Evolutionary conservation across 108 stramenopile species (phyloP).

Genomic region (Heterococcus sp.): DNA sequence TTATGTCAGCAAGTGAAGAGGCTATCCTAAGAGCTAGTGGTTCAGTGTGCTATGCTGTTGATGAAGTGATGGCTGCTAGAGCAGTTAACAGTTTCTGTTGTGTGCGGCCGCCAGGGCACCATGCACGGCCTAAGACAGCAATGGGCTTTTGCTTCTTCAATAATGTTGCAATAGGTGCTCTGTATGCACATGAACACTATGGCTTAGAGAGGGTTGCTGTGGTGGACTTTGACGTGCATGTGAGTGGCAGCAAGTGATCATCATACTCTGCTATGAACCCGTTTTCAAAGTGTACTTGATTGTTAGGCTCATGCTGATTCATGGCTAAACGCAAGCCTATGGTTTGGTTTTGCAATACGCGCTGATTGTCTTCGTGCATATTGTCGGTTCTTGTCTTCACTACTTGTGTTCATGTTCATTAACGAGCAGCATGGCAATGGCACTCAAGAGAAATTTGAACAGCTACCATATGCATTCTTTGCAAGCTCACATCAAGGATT

Average conservation of each 20-base stretch:
- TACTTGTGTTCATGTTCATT: no score
- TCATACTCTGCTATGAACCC: no score
- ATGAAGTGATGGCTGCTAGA: conserved; percentile 24
- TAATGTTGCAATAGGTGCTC: conserved; percentile 78
- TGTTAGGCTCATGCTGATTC: no score
- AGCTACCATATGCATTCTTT: no score
- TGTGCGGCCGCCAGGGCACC: conserved; percentile 84
- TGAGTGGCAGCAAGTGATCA: no score
- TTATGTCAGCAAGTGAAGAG: conserved; percentile 36
- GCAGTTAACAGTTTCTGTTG: conserved; percentile 40
- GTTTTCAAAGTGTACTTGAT: no score
- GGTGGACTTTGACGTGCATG: conserved; percentile 68
- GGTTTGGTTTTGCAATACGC: no score
- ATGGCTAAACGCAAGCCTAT: no score
- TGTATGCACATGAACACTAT: no score
- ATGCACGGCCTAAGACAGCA: conserved; percentile 64
- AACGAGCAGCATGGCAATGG: conserved; percentile 69
- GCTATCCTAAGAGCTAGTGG: conserved; percentile 61
- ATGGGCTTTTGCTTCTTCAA: conserved; percentile 82
- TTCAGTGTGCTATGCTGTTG: conserved; percentile 48
- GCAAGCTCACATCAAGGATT: conserved; percentile 55
- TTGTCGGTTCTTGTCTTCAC: no score
- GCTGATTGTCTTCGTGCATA: no score
- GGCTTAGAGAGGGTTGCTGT: conserved; percentile 57
- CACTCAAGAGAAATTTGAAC: conserved; percentile 52